Conservation (phyloP, 441 rosid species). For the Erodium moschatum region DNA sequence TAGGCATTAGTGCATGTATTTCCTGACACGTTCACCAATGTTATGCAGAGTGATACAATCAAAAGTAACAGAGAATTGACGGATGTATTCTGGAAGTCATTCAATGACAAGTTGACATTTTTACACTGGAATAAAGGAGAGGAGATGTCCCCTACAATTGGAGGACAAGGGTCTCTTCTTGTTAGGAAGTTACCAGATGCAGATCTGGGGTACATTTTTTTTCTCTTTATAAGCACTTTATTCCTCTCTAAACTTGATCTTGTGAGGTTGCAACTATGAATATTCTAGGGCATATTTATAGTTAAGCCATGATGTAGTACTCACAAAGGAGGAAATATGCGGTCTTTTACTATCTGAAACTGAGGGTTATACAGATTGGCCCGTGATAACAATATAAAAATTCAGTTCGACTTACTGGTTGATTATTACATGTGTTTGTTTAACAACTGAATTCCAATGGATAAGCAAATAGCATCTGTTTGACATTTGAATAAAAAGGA, state of each 20-base stretch:
- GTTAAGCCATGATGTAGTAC: neutral
- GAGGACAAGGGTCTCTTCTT: slow-evolving; percentile 62
- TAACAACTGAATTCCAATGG: slow-evolving; percentile 1
- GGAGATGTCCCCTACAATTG: slow-evolving; percentile 59
- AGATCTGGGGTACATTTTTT: slow-evolving; percentile 41
- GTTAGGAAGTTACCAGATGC: slow-evolving; percentile 69
- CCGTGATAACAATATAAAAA: neutral
- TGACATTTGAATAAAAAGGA: no score
- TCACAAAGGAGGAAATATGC: neutral
- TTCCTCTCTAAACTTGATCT: neutral
- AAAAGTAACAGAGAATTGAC: slow-evolving; percentile 35
- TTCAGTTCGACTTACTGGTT: neutral
- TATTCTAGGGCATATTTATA: neutral
- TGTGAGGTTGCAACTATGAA: neutral
- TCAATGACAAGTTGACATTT: slow-evolving; percentile 69
- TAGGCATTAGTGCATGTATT: slow-evolving; percentile 11
- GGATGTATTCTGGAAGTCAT: slow-evolving; percentile 49
- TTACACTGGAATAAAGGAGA: slow-evolving; percentile 61
- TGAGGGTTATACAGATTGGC: neutral
- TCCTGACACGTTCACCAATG: slow-evolving; percentile 13
- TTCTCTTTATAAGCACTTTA: neutral
- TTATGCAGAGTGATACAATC: slow-evolving; percentile 46
- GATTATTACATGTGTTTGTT: neutral
- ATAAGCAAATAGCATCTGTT: neutral
- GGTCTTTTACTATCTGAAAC: neutral